phyloP scores from a whole-genome alignment of 192 early-diverging fungal species.

The Linnemannia zychae region DNA sequence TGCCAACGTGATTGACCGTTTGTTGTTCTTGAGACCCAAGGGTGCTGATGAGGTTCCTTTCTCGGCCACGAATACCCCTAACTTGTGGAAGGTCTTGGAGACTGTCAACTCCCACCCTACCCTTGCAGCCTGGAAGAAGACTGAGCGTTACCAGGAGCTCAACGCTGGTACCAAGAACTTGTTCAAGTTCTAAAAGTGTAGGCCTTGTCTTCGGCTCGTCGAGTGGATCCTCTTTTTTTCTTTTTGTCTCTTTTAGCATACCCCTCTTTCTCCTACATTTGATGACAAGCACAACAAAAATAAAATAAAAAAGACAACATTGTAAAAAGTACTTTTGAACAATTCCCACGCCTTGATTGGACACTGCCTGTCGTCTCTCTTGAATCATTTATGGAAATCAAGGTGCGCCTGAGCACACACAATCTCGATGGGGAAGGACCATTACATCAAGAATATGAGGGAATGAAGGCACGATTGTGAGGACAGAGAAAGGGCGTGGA shows the following conservation, averaged over 20 bases:
- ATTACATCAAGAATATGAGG: too few species aligned
- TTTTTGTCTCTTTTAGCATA: too few species aligned
- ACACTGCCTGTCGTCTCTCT: neutral
- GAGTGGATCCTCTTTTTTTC: neutral
- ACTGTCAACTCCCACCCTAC: conserved; percentile 24
- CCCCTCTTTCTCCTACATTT: too few species aligned
- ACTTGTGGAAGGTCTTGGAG: conserved; percentile 49
- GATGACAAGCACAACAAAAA: too few species aligned
- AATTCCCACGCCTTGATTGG: too few species aligned
- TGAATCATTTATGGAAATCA: too few species aligned
- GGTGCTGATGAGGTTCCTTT: conserved; percentile 18
- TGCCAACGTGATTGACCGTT: conserved; percentile 16
- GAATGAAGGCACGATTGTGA: too few species aligned
- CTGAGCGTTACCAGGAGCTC: conserved; percentile 27
- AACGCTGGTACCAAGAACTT: neutral
- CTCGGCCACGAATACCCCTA: conserved; percentile 29
- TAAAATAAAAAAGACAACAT: too few species aligned
- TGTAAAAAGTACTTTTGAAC: too few species aligned
- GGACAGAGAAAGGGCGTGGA: too few species aligned
- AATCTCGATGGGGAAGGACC: too few species aligned
- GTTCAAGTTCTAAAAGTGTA: conserved; percentile 20
- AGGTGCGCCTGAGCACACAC: too few species aligned
- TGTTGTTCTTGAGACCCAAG: conserved; percentile 25
- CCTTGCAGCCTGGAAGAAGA: conserved; percentile 12
- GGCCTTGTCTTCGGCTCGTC: neutral